Evolutionary conservation across 2,329 filamentous ascomycete species (phyloP), one percentile per base, ranked within the genome.

Genomic region (Dichotomopilus funicola): DNA sequence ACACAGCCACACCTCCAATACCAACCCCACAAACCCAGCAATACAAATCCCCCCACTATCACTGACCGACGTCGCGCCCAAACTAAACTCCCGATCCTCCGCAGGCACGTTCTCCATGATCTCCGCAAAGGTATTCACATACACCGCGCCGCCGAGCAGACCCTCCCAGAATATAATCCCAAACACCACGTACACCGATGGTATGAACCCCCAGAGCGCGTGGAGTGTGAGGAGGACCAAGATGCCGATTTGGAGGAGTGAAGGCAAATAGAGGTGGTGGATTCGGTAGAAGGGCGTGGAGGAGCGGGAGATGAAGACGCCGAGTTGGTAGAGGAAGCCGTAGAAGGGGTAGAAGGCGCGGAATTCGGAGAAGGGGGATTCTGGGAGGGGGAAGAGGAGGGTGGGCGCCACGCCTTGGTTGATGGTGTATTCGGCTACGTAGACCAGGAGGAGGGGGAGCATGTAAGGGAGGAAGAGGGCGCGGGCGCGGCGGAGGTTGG

Each of bases 351-450:
- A 99, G 70, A 96, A 97, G 36, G 86, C 87, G 42, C 92, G 86
- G 68, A 85, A 94, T 62, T 89, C 82, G 36, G 75, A 73, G 68
- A 97, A 97, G 0, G 94, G 94, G 1, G 88, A 87, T 9, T 80
- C 72, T 1, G 78, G 67, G 0, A 96, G 76, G 0, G 91, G 90
- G 67, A 96, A 99, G 4, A 99, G 80, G 0, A 97, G 76, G 0
- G 91, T 96, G 0, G 94, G 92, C 0, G 90, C 79, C 0, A 97
- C 90, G 38, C 91, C 92, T 74, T 96, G 91, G 73, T 97, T 97
- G 71, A 97, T 96, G 54, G 89, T 95, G 70, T 99, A 99, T 74
- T 99, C 94, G 55, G 91, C 90, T 38, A 97, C 81, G 69, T 96
- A 99, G 35, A 99, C 94, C 12, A 97, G 75, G 37, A 97, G 78